Conservation (phyloP, 2,329 filamentous ascomycete species). For the Xylariomycetidae sp. region DNA sequence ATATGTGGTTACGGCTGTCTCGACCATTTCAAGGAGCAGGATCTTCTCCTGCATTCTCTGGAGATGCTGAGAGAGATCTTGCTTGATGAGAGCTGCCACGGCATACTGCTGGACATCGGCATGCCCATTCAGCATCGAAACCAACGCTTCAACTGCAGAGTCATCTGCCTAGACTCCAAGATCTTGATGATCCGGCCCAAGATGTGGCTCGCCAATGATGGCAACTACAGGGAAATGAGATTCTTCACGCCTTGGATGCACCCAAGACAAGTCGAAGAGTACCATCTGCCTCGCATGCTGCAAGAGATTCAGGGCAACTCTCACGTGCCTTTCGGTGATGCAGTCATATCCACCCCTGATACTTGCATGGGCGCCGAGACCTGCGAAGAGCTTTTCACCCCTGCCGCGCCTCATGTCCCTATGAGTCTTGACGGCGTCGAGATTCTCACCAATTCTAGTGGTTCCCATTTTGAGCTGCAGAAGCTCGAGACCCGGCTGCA, state of each 20-base stretch:
- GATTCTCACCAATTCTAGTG: conserved; percentile 54
- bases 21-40: conserved; percentile 59
- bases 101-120: conserved; percentile 60
- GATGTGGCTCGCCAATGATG: conserved; percentile 64
- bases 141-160: conserved; percentile 58
- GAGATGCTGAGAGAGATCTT: conserved; percentile 59
- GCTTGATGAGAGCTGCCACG: conserved; percentile 51
- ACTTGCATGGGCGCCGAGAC: conserved; percentile 52
- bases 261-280: conserved; percentile 55
- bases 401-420: conserved; percentile 30
- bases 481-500: conserved; percentile 60
- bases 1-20: conserved; percentile 59
- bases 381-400: conserved; percentile 63
- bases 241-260: conserved; percentile 61
- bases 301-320: conserved; percentile 40
- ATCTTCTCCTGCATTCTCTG: conserved; percentile 53
- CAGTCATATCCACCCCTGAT: conserved; percentile 52
- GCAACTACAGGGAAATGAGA: conserved; percentile 49
- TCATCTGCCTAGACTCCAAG: conserved; percentile 59
- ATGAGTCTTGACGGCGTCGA: conserved; percentile 47
- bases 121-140: conserved; percentile 58
- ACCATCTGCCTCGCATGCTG: conserved; percentile 55
- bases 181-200: conserved; percentile 69
- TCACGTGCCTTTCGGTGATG: conserved; percentile 61
- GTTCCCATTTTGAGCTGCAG: conserved; percentile 53